These are phyloP conservation scores for Astragalus glycyphyllos DNA, from an alignment of 306 rosid species.

Conservation along the genomic window DNA sequence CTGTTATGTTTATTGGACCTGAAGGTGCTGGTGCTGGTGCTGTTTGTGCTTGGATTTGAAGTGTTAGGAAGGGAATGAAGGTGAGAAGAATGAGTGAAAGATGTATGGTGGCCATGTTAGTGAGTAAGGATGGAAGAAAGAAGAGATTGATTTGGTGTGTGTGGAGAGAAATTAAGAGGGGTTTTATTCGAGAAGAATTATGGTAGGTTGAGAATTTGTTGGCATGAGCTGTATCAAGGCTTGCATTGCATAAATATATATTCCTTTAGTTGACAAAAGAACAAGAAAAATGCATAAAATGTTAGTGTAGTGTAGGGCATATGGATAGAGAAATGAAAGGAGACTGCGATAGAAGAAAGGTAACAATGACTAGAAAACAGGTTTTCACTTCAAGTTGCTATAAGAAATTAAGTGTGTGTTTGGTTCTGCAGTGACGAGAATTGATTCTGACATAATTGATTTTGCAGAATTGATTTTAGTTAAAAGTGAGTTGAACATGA, in stretches of 20 bases:
- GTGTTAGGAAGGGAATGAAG: constrained; percentile 44
- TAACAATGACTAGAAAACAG: neutral
- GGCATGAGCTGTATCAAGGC: constrained; percentile 74
- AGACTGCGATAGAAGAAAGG: neutral
- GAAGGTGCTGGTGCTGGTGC: constrained; percentile 65
- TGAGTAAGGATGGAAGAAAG: neutral
- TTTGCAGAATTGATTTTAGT: too few relatives aligned
- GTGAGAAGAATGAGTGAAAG: constrained; percentile 50
- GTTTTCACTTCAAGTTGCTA: neutral
- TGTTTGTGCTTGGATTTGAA: constrained; percentile 51
- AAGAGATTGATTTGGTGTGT: neutral
- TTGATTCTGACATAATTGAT: too few relatives aligned
- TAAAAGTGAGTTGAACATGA: too few relatives aligned
- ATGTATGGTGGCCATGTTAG: constrained; percentile 59
- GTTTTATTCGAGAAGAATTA: constrained; percentile 48
- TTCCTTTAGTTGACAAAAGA: constrained; percentile 37
- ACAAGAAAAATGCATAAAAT: constrained; percentile 18
- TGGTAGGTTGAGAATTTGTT: constrained; percentile 49
- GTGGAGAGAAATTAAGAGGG: neutral
- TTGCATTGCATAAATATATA: constrained; percentile 27
- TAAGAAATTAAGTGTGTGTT: constrained; percentile 8
- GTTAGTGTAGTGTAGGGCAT: neutral
- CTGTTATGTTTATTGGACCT: constrained; percentile 66
- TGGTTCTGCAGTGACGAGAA: too few relatives aligned
- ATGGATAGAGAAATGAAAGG: neutral